Conservation (phyloP, 306 rosid genomes). For the Vicia sativa region DNA sequence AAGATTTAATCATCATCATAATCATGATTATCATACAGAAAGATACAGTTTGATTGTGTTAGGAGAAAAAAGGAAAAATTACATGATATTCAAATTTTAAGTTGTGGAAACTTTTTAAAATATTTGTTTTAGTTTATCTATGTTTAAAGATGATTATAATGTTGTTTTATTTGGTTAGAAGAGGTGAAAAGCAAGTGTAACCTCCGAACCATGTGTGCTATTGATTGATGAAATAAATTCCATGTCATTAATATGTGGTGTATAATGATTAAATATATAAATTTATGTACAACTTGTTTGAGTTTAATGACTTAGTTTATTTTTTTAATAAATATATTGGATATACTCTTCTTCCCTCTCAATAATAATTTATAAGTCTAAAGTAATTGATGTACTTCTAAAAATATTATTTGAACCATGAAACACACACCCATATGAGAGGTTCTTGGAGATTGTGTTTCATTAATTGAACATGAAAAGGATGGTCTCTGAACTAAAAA, state of each 20-base stretch:
- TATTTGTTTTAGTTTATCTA: not conserved
- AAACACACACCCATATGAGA: not conserved
- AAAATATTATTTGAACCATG: not conserved
- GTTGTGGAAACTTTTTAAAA: not conserved
- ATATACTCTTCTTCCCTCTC: too few species aligned
- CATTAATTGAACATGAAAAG: conserved; percentile 7
- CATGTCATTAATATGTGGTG: conserved; percentile 18
- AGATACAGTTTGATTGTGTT: not conserved
- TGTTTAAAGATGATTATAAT: not conserved
- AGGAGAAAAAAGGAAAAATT: not conserved
- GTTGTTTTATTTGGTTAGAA: not conserved
- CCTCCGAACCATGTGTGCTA: conserved; percentile 24
- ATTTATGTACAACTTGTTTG: not conserved
- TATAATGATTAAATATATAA: not conserved
- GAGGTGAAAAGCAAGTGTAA: not conserved
- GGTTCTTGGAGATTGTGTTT: not conserved
- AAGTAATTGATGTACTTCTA: too few species aligned
- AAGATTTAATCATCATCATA: not conserved
- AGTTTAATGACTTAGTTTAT: too few species aligned
- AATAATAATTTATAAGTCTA: too few species aligned
- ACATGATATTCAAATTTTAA: not conserved
- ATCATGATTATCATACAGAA: not conserved
- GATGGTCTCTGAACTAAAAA: conserved; percentile 3
- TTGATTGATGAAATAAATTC: conserved; percentile 39
- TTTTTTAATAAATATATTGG: too few species aligned